Conservation (phyloP, 805 yeast species). For the Tetrapisispora iriomotensis region DNA sequence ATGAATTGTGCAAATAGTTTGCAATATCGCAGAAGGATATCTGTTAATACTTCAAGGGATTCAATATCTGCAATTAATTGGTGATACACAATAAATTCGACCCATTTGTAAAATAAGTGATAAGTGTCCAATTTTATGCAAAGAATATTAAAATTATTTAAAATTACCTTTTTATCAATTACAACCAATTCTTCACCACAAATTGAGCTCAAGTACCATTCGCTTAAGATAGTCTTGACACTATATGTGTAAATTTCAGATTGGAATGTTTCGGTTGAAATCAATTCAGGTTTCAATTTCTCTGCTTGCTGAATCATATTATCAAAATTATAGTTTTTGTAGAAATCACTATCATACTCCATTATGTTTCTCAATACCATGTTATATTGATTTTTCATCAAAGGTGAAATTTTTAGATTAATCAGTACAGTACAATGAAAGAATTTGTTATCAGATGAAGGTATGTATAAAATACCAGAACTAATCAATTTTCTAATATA, state of each 20-base stretch:
- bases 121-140: conserved; percentile 19
- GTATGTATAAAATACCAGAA: conserved; percentile 67
- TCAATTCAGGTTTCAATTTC: conserved; percentile 17
- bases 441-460: conserved; percentile 40
- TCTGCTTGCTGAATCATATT: conserved; percentile 28
- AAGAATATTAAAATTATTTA: conserved; percentile 17
- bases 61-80: conserved; percentile 22
- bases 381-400: conserved; percentile 44
- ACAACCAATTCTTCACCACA: conserved; percentile 26
- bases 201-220: conserved; percentile 39
- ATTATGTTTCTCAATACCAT: conserved; percentile 43
- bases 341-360: conserved; percentile 31
- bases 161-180: conserved; percentile 12
- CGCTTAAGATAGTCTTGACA: conserved; percentile 36
- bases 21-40: conserved; percentile 22
- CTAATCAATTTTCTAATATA: conserved; percentile 77
- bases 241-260: conserved; percentile 31
- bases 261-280: conserved; percentile 13
- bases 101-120: conserved; percentile 30
- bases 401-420: conserved; percentile 44
- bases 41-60: conserved; percentile 21
- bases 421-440: conserved; percentile 49
- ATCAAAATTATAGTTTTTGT: conserved; percentile 29
- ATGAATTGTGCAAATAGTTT: conserved; percentile 30
- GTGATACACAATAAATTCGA: conserved; percentile 26